A percentile compares a stretch with the other conserved stretches of the same genome.
Evolutionary conservation across 2,329 filamentous ascomycete genomes (phyloP).

Genomic region (Alternaria sp.): DNA sequence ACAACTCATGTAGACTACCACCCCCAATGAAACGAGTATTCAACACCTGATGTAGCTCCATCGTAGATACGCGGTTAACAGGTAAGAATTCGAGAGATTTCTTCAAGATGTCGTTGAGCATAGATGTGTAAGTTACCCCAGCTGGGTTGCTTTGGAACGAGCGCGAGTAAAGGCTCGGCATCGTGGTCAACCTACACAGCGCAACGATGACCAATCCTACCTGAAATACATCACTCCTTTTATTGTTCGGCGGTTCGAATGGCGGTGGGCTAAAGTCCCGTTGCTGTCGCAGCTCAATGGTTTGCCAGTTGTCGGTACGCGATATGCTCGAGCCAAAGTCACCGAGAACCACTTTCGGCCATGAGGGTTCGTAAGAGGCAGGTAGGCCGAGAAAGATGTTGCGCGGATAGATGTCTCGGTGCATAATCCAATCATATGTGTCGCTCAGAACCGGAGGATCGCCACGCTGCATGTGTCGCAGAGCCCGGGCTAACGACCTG

Average conservation of each 20-base stretch:
- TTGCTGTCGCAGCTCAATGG: not conserved
- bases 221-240: not conserved
- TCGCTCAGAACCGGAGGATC: not conserved
- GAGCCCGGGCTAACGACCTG: not conserved
- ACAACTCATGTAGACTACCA: not conserved
- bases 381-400: not conserved
- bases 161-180: no score
- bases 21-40: not conserved
- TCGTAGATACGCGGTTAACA: not conserved
- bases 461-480: not conserved
- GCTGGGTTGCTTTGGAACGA: not conserved
- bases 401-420: not conserved
- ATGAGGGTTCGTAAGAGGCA: not conserved
- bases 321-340: not conserved
- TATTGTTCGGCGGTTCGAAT: not conserved
- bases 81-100: not conserved
- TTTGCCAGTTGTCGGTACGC: accelerated
- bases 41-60: not conserved
- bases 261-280: not conserved
- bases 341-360: not conserved
- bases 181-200: not conserved
- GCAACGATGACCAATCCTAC: not conserved
- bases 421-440: not conserved
- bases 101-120: not conserved
- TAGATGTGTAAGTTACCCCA: not conserved